These are phyloP conservation scores for Paramyrothecium sp. DNA, from an alignment of 2,329 filamentous ascomycete species.

Conservation along the genomic window DNA sequence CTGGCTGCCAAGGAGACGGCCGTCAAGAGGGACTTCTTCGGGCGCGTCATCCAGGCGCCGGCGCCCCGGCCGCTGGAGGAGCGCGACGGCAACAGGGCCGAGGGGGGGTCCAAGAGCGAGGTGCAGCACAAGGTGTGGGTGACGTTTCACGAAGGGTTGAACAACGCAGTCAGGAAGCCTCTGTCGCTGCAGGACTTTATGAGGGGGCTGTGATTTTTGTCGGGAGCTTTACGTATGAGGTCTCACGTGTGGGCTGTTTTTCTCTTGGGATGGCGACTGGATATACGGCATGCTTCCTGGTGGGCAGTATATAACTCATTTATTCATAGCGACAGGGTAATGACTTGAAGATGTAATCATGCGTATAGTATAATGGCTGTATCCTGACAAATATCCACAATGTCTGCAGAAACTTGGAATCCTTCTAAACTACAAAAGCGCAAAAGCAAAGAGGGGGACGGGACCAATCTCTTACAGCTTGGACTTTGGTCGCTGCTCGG, in stretches of 20 bases:
- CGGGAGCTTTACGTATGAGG: neutral
- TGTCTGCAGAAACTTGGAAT: too few relatives aligned
- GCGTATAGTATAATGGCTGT: too few relatives aligned
- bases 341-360: too few relatives aligned
- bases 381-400: too few relatives aligned
- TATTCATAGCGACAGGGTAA: too few relatives aligned
- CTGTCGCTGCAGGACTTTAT: constrained; percentile 79
- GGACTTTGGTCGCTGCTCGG: constrained; percentile 48
- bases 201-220: constrained; percentile 50
- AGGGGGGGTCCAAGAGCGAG: constrained; percentile 29
- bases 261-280: too few relatives aligned
- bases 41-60: constrained; percentile 58
- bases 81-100: constrained; percentile 35
- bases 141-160: constrained; percentile 85
- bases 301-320: too few relatives aligned
- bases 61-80: constrained; percentile 31
- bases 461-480: constrained; percentile 40
- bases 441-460: too few relatives aligned
- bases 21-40: constrained; percentile 83
- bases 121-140: constrained; percentile 73
- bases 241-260: too few relatives aligned
- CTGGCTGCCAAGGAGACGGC: constrained; percentile 30
- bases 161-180: constrained; percentile 88
- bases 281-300: too few relatives aligned
- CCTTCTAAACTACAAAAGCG: too few relatives aligned